phyloP scores from a whole-genome alignment of 495 filamentous ascomycete genomes.

The Lasiosphaeris hirsuta region DNA sequence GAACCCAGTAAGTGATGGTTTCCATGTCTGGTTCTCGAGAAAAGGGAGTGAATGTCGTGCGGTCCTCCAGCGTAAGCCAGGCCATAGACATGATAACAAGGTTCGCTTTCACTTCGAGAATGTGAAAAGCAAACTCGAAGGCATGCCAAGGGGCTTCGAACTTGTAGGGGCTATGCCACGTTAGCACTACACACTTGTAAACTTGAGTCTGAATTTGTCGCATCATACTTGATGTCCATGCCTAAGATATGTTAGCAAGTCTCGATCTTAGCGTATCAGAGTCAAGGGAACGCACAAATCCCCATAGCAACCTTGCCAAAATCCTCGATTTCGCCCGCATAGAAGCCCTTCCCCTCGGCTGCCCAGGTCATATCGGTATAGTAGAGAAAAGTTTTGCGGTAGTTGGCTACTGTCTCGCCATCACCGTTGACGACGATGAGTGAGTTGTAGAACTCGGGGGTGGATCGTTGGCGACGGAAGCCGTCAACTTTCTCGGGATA shows the following conservation, averaged over 20 bases:
- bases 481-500: constrained; percentile 71
- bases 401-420: constrained; percentile 73
- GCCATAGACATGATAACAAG: constrained; percentile 84
- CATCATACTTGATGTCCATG: constrained; percentile 64
- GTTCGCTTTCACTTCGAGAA: constrained; percentile 60
- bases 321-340: constrained; percentile 44
- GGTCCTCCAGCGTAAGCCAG: constrained; percentile 67
- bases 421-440: constrained; percentile 70
- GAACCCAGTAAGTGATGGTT: constrained; percentile 85
- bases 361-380: constrained; percentile 94
- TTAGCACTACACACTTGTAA: background rate
- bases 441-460: constrained; percentile 71
- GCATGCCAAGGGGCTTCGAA: constrained; percentile 74
- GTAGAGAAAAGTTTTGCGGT: constrained; percentile 87
- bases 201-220: background rate
- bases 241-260: constrained; percentile 34
- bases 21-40: constrained; percentile 65
- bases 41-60: constrained; percentile 40
- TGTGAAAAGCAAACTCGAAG: constrained; percentile 81
- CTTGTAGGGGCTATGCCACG: constrained; percentile 33
- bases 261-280: background rate
- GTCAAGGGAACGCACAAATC: constrained; percentile 66
- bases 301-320: constrained; percentile 70
- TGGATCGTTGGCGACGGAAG: constrained; percentile 33
- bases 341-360: constrained; percentile 68